Conservation (phyloP, 352 stramenopile genomes). For the Phytophthora pisi region DNA sequence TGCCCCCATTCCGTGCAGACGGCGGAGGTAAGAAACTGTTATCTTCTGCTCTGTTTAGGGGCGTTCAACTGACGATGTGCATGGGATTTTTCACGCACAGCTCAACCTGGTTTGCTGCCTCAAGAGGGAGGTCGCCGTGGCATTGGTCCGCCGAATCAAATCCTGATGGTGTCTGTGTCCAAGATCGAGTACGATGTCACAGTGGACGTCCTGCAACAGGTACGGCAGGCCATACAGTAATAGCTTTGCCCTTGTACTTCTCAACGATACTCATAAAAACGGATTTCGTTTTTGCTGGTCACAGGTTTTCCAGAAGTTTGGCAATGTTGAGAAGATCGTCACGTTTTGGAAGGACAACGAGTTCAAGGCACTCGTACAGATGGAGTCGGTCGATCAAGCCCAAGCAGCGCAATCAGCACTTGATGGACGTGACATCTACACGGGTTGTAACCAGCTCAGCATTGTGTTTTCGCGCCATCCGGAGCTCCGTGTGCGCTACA, state of each 20-base stretch:
- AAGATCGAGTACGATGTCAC: constrained; percentile 88
- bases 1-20: constrained; percentile 15
- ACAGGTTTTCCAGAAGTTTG: constrained; percentile 85
- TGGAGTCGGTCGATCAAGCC: constrained; percentile 77
- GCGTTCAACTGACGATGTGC: background rate
- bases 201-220: constrained; percentile 80
- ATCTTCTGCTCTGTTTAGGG: background rate
- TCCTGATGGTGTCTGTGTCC: constrained; percentile 80
- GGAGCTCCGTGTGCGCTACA: constrained; percentile 77
- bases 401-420: constrained; percentile 71
- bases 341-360: constrained; percentile 86
- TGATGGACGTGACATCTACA: constrained; percentile 87
- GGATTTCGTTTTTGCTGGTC: constrained; percentile 4
- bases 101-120: constrained; percentile 25
- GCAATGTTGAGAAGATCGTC: constrained; percentile 82
- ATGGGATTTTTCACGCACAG: constrained; percentile 9
- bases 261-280: background rate
- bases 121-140: constrained; percentile 40
- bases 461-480: constrained; percentile 80
- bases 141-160: constrained; percentile 57
- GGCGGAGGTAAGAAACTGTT: constrained; percentile 19
- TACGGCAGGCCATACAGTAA: constrained; percentile 3
- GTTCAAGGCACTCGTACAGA: constrained; percentile 83
- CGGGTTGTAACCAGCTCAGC: constrained; percentile 81
- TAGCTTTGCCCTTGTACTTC: background rate